Evolutionary conservation across 1,284 basidiomycete genomes (phyloP).

Genomic region (Ceratobasidium sp.): DNA sequence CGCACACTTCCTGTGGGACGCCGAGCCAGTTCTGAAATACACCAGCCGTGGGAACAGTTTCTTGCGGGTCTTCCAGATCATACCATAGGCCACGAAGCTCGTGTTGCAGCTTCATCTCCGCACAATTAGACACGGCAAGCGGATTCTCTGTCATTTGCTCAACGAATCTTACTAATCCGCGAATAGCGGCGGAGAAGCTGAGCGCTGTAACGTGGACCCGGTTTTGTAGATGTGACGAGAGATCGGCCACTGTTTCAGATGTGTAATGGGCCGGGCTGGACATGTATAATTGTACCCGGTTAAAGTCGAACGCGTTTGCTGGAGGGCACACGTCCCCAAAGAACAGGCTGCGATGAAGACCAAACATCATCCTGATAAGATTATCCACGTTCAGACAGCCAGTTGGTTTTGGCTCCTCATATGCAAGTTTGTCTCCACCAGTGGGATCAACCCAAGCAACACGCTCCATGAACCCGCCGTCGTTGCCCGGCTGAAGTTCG

Average conservation of each 20-base stretch:
- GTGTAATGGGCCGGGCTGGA: constrained; percentile 60
- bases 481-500: constrained; percentile 55
- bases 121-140: too few species aligned
- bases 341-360: constrained; percentile 67
- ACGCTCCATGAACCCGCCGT: not conserved
- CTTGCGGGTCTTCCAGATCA: too few species aligned
- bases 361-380: constrained; percentile 62
- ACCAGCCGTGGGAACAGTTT: not conserved
- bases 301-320: constrained; percentile 49
- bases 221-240: constrained; percentile 57
- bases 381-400: constrained; percentile 55
- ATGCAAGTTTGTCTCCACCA: constrained; percentile 51
- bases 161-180: too few species aligned
- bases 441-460: constrained; percentile 2
- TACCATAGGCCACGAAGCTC: too few species aligned
- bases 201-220: not conserved
- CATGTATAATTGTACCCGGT: constrained; percentile 51
- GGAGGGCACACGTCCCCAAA: constrained; percentile 55
- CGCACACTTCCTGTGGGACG: not conserved
- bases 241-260: constrained; percentile 61
- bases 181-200: too few species aligned
- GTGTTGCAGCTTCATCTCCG: too few species aligned
- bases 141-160: too few species aligned
- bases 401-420: constrained; percentile 19
- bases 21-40: not conserved